Percentiles rank a stretch among this genome's conserved stretches.
Evolutionary conservation across 176 grass and related monocot genomes (phyloP).

Genomic region (Microstegium vimineum): DNA sequence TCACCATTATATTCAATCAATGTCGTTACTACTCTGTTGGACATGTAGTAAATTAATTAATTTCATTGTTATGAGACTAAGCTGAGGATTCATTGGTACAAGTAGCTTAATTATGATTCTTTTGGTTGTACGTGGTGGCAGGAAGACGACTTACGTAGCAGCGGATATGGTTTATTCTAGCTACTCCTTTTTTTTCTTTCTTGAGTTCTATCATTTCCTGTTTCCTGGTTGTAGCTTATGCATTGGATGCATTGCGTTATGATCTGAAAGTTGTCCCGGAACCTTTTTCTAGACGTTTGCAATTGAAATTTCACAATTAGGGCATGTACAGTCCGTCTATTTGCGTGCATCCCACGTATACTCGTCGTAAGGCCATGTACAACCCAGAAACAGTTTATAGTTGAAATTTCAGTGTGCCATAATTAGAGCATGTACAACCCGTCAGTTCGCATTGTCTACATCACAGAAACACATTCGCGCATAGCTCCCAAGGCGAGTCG

Average conservation of each 20-base stretch:
- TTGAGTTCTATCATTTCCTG: neutral
- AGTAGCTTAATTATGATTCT: constrained; percentile 31
- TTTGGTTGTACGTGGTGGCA: neutral
- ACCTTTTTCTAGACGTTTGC: no score
- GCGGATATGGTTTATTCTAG: constrained; percentile 4
- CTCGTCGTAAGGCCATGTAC: no score
- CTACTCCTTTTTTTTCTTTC: neutral
- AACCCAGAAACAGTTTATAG: no score
- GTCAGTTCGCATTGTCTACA: no score
- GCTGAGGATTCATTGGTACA: constrained; percentile 23
- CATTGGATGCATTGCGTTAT: no score
- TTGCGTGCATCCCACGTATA: no score
- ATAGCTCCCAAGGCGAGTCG: no score
- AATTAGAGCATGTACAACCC: no score
- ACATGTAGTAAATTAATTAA: neutral
- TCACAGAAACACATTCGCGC: no score
- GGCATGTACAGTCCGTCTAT: no score
- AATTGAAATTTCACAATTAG: no score
- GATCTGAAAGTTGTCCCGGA: neutral
- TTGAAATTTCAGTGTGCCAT: no score
- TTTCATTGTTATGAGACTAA: neutral
- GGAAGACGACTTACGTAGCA: neutral
- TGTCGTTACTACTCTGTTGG: neutral
- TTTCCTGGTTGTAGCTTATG: neutral
- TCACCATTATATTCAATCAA: neutral